These are phyloP conservation scores for Rubia tinctorum DNA, from an alignment of 305 asterid species.

Conservation along the genomic window DNA sequence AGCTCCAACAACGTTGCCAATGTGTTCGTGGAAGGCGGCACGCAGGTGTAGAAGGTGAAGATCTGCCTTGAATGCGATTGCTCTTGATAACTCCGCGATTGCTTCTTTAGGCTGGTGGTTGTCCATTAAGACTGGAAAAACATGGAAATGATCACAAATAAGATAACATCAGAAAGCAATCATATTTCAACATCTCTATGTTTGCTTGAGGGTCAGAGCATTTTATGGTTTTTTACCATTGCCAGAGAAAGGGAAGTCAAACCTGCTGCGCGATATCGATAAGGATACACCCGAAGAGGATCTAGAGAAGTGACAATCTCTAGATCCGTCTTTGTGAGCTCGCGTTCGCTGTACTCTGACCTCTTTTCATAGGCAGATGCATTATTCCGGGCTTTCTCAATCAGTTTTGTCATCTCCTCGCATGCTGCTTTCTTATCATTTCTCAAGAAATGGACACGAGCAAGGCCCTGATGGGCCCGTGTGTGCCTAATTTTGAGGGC, in stretches of 20 bases:
- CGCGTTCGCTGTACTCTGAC: conserved; percentile 94
- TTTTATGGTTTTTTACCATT: neutral
- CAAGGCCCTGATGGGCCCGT: conserved; percentile 98
- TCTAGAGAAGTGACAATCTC: conserved; percentile 89
- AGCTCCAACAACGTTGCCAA: conserved; percentile 79
- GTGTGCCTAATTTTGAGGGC: conserved; percentile 94
- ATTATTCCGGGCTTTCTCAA: conserved; percentile 77
- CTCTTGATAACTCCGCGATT: conserved; percentile 80
- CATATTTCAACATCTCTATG: too few relatives aligned
- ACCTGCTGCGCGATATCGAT: conserved; percentile 99
- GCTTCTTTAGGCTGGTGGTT: conserved; percentile 92
- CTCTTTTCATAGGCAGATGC: conserved; percentile 96
- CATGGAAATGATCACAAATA: neutral
- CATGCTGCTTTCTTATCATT: conserved; percentile 84
- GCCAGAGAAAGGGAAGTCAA: neutral
- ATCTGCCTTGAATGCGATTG: conserved; percentile 91
- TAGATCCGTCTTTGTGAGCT: conserved; percentile 82
- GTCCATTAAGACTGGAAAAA: conserved; percentile 78
- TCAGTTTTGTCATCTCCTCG: conserved; percentile 89
- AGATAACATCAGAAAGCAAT: too few relatives aligned
- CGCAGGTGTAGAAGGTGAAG: conserved; percentile 90
- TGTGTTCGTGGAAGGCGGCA: conserved; percentile 96
- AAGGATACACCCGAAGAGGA: conserved; percentile 94
- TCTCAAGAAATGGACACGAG: conserved; percentile 86
- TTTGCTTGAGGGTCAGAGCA: too few relatives aligned